A percentile compares a stretch with the other conserved stretches of the same genome.
phyloP scores from a whole-genome alignment of 2,329 filamentous ascomycete genomes.

The Penicillium digitatum region DNA sequence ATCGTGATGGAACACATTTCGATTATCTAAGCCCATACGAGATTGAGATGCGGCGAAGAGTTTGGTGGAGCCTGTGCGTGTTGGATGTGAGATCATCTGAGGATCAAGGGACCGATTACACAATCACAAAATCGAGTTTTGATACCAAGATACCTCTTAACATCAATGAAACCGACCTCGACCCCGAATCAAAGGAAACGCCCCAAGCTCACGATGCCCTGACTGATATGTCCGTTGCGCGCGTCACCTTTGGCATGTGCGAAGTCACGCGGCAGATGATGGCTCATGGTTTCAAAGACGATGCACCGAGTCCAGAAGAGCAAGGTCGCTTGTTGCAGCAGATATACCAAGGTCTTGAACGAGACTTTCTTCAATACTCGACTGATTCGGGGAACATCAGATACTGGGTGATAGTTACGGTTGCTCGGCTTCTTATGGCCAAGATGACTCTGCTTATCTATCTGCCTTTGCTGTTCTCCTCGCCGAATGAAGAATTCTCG shows the following conservation, averaged over 20 bases:
- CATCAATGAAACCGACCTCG: conserved; percentile 49
- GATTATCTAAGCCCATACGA: conserved; percentile 51
- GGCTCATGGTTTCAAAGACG: conserved; percentile 31
- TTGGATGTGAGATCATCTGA: conserved; percentile 60
- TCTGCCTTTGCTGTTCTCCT: conserved; percentile 49
- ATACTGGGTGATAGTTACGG: conserved; percentile 51
- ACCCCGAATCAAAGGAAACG: conserved; percentile 45
- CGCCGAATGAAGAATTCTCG: conserved; percentile 31
- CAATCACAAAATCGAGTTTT: conserved; percentile 55
- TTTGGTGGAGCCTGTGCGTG: conserved; percentile 43
- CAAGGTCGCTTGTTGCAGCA: conserved; percentile 47
- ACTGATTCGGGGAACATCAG: conserved; percentile 37
- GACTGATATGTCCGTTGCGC: conserved; percentile 51
- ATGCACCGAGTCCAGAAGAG: conserved; percentile 36
- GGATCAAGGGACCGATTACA: conserved; percentile 60
- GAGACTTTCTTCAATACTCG: conserved; percentile 43
- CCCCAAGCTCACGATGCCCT: conserved; percentile 50
- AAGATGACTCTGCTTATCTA: conserved; percentile 50
- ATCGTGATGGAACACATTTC: conserved; percentile 22
- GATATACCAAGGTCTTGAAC: conserved; percentile 45
- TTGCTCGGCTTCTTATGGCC: conserved; percentile 38
- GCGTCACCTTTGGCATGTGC: conserved; percentile 39
- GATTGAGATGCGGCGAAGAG: conserved; percentile 37
- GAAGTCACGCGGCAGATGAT: conserved; percentile 37
- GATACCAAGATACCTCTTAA: conserved; percentile 55